Base-by-base conservation (phyloP, 441 rosid genomes). In the Corymbia calophylla region DNA sequence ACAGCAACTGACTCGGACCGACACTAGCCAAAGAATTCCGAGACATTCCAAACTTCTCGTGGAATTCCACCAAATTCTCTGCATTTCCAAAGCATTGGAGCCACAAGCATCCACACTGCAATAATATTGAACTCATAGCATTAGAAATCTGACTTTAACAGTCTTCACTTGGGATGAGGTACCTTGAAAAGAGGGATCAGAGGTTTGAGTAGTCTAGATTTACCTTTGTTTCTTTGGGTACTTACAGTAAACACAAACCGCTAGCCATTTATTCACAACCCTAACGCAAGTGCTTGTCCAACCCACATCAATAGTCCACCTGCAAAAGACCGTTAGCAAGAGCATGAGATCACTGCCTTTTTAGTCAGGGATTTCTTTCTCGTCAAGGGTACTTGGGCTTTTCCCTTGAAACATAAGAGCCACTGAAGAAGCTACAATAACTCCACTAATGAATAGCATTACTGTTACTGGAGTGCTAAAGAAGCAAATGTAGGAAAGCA, bases 221-320 rank as follows among this genome's bases (percentile, higher is more conserved):
- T 73, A 10, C 39, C 84, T 73, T 39, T 39, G 29, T 3, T 21
- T 39, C 9, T 73, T 39, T 0, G 89, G 39, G 27, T 55, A 94
- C 99, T 96, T 93, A 98, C 98, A 44, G 91, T 96, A 98, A 29
- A 97, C 97, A 60, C 98, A 97, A 90, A 95, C 98, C 32, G 99
- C 99, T 48, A 98, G 95, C 98, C 99, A 95, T 93, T 96, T 98
- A 86, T 96, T 97, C 87, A 96, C 97, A 82, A 97, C 89, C 90
- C 97, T 93, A 49, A 98, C 98, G 97, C 99, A 96, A 62, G 98
- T 94, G 92, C 99, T 98, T 25, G 99, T 97, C 99, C 99, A 97
- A 66, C 99, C 99, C 81, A 98, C 99, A 51, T 98, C 99, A 90
- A 96, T 97, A 53, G 99, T 98, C 99, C 99, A 98, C 94, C 99